A percentile compares a stretch with the other conserved stretches of the same genome.
These are phyloP conservation scores for Ustilago loliicola DNA, from an alignment of 1,284 basidiomycete genomes.

Conservation along the genomic window DNA sequence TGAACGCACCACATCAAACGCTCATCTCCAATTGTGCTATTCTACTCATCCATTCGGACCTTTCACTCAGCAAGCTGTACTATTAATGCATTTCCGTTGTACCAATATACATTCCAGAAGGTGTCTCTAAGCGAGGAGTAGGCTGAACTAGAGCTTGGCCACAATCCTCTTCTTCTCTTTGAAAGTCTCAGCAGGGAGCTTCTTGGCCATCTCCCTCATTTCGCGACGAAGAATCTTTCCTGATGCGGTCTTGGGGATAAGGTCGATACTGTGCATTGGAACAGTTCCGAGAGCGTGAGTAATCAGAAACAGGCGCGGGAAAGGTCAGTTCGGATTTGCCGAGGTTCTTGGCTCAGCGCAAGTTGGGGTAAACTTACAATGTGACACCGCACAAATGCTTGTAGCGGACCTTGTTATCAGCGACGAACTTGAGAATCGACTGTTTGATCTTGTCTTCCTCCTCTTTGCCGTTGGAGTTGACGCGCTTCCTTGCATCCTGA, in stretches of 20 bases:
- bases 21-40: neutral
- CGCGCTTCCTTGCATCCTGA: conserved; percentile 72
- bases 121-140: neutral
- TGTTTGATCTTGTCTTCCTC: conserved; percentile 43
- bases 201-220: conserved; percentile 57
- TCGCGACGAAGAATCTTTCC: conserved; percentile 62
- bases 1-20: conserved; percentile 9
- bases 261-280: conserved; percentile 39
- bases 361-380: conserved; percentile 49
- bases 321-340: neutral
- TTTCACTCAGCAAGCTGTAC: conserved; percentile 12
- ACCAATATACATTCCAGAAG: neutral
- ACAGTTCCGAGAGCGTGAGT: neutral
- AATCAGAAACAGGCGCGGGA: neutral
- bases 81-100: conserved; percentile 1
- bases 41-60: conserved; percentile 1
- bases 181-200: conserved; percentile 33
- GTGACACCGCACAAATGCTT: conserved; percentile 77
- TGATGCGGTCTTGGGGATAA: conserved; percentile 56
- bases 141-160: conserved; percentile 29
- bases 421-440: conserved; percentile 75
- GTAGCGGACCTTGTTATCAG: conserved; percentile 79
- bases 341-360: neutral
- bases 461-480: conserved; percentile 72
- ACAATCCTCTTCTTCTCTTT: conserved; percentile 34